Conservation (phyloP, 2,329 filamentous ascomycete species). For the Gnomoniopsis sp. region DNA sequence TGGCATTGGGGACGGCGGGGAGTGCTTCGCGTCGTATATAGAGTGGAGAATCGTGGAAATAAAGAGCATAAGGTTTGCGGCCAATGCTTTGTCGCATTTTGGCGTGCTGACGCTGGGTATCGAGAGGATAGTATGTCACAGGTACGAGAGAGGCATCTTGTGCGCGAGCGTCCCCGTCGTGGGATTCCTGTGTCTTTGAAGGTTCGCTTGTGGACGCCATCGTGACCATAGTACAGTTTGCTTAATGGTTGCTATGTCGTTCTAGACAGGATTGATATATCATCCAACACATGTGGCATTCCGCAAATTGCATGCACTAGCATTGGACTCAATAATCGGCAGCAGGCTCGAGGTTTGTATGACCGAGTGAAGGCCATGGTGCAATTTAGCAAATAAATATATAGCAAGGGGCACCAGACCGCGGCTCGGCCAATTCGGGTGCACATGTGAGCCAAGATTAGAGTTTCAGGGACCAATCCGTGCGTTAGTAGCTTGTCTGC, state of each 20-base stretch:
- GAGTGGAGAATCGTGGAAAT: conserved; percentile 11
- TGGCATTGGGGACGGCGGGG: conserved; percentile 12
- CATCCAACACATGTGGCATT: too few relatives aligned
- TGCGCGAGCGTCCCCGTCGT: not conserved
- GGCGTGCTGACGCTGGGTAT: conserved; percentile 7
- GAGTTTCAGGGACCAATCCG: not conserved
- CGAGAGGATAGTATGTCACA: conserved; percentile 17
- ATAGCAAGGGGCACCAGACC: not conserved
- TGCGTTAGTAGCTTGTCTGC: not conserved
- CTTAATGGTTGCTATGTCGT: too few relatives aligned
- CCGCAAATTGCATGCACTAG: not conserved
- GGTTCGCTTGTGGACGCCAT: not conserved
- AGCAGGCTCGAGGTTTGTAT: not conserved
- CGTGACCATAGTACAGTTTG: too few relatives aligned
- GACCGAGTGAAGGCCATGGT: not conserved
- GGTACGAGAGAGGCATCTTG: conserved; percentile 5
- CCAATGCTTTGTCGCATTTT: conserved; percentile 7
- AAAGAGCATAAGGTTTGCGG: conserved; percentile 16
- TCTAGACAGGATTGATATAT: too few relatives aligned
- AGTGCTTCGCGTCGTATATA: conserved; percentile 14
- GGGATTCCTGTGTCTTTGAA: not conserved
- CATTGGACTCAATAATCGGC: not conserved
- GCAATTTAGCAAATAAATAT: not conserved
- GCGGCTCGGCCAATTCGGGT: not conserved
- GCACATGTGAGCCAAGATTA: not conserved